Percentiles rank a stretch among this genome's conserved stretches.
These are phyloP conservation scores for Nitzschia sp. DNA, from an alignment of 108 stramenopile genomes.

Conservation along the genomic window DNA sequence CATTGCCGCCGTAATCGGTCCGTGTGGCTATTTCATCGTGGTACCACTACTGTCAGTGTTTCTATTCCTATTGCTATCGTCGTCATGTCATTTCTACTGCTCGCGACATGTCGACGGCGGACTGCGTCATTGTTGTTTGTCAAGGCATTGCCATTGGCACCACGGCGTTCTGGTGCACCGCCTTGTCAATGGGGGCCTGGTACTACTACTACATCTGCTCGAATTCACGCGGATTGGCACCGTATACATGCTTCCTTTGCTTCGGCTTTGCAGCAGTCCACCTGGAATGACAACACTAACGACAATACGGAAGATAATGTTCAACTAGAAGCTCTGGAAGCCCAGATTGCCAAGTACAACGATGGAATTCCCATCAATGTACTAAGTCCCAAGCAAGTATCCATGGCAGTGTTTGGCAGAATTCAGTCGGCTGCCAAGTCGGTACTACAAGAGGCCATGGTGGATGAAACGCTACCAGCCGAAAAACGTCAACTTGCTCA, in stretches of 20 bases:
- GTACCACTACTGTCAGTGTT: too few species aligned
- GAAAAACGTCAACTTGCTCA: slow-evolving; percentile 42
- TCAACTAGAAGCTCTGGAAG: not conserved
- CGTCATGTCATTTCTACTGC: too few species aligned
- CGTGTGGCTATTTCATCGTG: too few species aligned
- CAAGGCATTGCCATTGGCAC: too few species aligned
- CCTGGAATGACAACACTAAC: not conserved
- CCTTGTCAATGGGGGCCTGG: too few species aligned
- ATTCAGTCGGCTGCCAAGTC: slow-evolving; percentile 23
- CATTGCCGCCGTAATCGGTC: too few species aligned
- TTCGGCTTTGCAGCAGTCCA: not conserved
- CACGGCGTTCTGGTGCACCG: too few species aligned
- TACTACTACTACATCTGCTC: too few species aligned
- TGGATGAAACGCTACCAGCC: slow-evolving; percentile 11
- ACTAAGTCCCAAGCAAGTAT: slow-evolving; percentile 77
- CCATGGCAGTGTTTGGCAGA: slow-evolving; percentile 56
- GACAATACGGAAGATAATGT: not conserved
- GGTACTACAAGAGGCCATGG: slow-evolving; percentile 24
- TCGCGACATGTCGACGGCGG: too few species aligned
- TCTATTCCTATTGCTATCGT: too few species aligned
- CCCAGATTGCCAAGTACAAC: slow-evolving; percentile 4
- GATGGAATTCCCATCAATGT: slow-evolving; percentile 49
- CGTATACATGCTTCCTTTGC: not conserved
- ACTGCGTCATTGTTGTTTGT: too few species aligned
- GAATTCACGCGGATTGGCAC: too few species aligned